These are phyloP conservation scores for Stereocaulon alpinum DNA, from an alignment of 495 filamentous ascomycete species.

Conservation along the genomic window DNA sequence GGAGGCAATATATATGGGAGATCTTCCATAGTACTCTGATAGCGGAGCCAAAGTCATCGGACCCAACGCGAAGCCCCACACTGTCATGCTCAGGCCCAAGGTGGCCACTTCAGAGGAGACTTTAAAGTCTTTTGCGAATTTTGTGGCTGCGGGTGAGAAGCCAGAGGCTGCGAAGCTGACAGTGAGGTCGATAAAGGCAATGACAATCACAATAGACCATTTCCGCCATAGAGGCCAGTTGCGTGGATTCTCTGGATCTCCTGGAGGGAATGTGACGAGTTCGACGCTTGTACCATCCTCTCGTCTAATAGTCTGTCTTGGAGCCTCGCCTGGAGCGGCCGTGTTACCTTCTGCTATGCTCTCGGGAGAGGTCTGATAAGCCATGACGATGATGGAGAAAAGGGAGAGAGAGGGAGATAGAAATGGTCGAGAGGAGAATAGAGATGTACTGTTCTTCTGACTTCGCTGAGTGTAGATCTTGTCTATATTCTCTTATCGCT, in stretches of 20 bases:
- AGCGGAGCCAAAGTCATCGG: slow-evolving; percentile 34
- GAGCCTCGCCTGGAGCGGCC: slow-evolving; percentile 6
- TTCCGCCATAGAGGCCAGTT: slow-evolving; percentile 38
- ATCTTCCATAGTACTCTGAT: slow-evolving; percentile 32
- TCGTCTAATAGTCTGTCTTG: slow-evolving; percentile 9
- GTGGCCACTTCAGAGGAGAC: slow-evolving; percentile 36
- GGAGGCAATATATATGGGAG: slow-evolving; percentile 26
- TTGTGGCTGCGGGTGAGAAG: slow-evolving; percentile 33
- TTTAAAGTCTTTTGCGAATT: slow-evolving; percentile 32
- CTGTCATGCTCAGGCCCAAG: slow-evolving; percentile 34
- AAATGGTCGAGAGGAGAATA: no score
- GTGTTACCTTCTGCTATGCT: slow-evolving; percentile 1
- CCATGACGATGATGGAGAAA: neutral
- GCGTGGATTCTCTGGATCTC: slow-evolving; percentile 36
- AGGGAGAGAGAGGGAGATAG: neutral
- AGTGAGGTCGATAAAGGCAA: slow-evolving; percentile 36
- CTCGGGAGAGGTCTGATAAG: neutral
- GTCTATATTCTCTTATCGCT: neutral
- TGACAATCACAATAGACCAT: slow-evolving; percentile 37
- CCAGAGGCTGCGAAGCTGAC: slow-evolving; percentile 36
- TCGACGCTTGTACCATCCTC: slow-evolving; percentile 18
- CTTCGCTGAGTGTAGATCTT: neutral
- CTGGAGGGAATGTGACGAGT: slow-evolving; percentile 28
- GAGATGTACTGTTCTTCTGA: neutral
- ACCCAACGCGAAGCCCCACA: slow-evolving; percentile 31